Conservation (phyloP, 2,329 filamentous ascomycete genomes). For the Metarhizium sp. region DNA sequence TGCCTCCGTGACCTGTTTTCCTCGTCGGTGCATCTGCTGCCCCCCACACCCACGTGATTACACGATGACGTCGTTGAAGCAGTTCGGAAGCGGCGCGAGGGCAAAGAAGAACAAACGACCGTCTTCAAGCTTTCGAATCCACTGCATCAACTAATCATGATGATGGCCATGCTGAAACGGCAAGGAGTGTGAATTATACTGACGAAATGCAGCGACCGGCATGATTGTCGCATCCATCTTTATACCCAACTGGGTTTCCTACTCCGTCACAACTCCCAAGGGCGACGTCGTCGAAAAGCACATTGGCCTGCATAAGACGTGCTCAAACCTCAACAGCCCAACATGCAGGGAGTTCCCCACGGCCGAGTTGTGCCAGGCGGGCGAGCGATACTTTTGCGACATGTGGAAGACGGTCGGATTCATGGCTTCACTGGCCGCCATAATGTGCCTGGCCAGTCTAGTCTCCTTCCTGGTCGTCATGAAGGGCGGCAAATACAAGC, state of each 20-base stretch:
- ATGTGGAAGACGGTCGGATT: slow-evolving; percentile 89
- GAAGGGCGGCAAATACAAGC: slow-evolving; percentile 66
- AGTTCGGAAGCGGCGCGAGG: neutral
- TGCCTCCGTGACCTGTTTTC: neutral
- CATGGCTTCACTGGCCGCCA: slow-evolving; percentile 72
- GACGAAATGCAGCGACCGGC: slow-evolving; percentile 47
- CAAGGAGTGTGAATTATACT: slow-evolving; percentile 12
- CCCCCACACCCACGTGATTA: slow-evolving; percentile 2
- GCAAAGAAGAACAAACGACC: neutral
- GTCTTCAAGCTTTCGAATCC: neutral
- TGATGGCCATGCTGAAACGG: neutral
- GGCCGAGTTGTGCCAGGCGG: slow-evolving; percentile 27
- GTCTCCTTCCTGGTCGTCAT: slow-evolving; percentile 72
- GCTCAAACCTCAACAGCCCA: slow-evolving; percentile 57
- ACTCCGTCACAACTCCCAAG: slow-evolving; percentile 40
- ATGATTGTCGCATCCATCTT: slow-evolving; percentile 63
- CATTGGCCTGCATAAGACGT: slow-evolving; percentile 74
- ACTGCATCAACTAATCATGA: neutral
- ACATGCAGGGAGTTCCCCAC: slow-evolving; percentile 40
- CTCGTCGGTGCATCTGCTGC: neutral
- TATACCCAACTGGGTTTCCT: slow-evolving; percentile 63
- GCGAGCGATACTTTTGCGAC: slow-evolving; percentile 69
- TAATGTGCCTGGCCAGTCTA: slow-evolving; percentile 74
- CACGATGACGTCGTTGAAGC: slow-evolving; percentile 16
- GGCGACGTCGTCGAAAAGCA: slow-evolving; percentile 43